A percentile compares a stretch with the other conserved stretches of the same genome.
Evolutionary conservation across 257 asterid species (phyloP).

Genomic region (Mitragyna speciosa): DNA sequence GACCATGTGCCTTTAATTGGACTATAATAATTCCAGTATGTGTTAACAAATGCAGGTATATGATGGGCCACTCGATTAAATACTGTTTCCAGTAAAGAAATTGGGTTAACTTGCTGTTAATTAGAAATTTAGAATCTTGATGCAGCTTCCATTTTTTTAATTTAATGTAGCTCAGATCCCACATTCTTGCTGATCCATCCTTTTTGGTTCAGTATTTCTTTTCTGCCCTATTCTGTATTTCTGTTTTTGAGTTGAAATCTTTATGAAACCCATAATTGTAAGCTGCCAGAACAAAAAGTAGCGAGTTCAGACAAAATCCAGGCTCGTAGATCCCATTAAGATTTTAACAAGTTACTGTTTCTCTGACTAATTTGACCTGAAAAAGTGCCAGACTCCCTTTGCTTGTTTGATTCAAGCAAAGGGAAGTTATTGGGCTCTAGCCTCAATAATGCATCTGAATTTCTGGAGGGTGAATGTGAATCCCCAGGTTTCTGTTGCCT

Average conservation of each 20-base stretch:
- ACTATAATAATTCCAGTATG: background rate
- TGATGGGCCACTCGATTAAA: slow-evolving; percentile 10
- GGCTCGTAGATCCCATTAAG: background rate
- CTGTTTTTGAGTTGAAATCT: background rate
- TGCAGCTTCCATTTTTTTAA: background rate
- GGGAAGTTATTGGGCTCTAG: background rate
- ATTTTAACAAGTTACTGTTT: background rate
- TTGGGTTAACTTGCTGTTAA: slow-evolving; percentile 7
- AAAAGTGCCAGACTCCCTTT: background rate
- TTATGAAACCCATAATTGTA: background rate
- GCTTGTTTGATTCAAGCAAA: background rate
- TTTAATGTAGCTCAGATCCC: background rate
- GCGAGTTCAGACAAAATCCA: background rate
- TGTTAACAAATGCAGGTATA: background rate
- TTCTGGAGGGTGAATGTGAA: background rate
- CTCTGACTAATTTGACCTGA: background rate
- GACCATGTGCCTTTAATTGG: slow-evolving; percentile 17
- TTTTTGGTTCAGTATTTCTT: background rate
- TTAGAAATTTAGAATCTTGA: background rate
- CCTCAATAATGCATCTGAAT: background rate
- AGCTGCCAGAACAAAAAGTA: background rate
- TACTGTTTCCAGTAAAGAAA: background rate
- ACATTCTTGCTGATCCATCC: background rate
- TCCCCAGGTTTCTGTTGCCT: background rate
- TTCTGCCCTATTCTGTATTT: background rate